phyloP scores from a whole-genome alignment of 2,329 filamentous ascomycete species.

The Paraconiothyrium brasiliense region DNA sequence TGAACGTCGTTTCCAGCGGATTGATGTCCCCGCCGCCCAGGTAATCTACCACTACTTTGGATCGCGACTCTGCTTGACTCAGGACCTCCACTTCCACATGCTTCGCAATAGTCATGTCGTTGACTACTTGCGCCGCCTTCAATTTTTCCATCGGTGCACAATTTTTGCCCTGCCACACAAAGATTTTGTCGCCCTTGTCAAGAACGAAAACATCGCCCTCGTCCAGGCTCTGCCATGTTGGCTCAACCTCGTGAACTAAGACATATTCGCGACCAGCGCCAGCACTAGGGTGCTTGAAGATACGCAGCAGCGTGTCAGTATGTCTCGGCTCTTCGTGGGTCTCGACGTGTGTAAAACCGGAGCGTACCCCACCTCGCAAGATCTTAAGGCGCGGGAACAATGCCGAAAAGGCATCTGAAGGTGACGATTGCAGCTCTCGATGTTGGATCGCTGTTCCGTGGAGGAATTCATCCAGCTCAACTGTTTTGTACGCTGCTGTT shows the following conservation, averaged over 20 bases:
- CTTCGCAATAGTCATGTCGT: slow-evolving; percentile 71
- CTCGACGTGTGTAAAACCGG: slow-evolving; percentile 72
- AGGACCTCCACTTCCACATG: slow-evolving; percentile 72
- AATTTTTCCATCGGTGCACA: slow-evolving; percentile 76
- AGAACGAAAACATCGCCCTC: slow-evolving; percentile 73
- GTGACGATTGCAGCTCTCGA: slow-evolving; percentile 68
- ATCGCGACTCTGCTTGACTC: slow-evolving; percentile 67
- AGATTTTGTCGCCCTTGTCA: slow-evolving; percentile 71
- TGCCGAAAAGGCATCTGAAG: slow-evolving; percentile 67
- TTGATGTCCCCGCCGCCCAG: slow-evolving; percentile 37
- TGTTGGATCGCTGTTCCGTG: slow-evolving; percentile 70
- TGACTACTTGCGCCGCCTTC: slow-evolving; percentile 72
- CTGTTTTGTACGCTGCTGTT: slow-evolving; percentile 75
- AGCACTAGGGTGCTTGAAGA: slow-evolving; percentile 66
- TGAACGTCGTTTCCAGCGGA: slow-evolving; percentile 59
- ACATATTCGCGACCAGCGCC: slow-evolving; percentile 59
- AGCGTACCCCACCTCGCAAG: slow-evolving; percentile 66
- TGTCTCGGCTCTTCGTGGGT: slow-evolving; percentile 54
- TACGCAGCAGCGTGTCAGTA: slow-evolving; percentile 64
- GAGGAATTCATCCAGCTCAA: slow-evolving; percentile 74
- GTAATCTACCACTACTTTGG: slow-evolving; percentile 64
- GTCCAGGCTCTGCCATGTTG: slow-evolving; percentile 69
- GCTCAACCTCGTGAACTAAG: slow-evolving; percentile 71
- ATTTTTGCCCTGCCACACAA: slow-evolving; percentile 73
- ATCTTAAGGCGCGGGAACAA: slow-evolving; percentile 71